Conservation (phyloP, 495 filamentous ascomycete genomes). For the Amphirosellinia nigrospora region DNA sequence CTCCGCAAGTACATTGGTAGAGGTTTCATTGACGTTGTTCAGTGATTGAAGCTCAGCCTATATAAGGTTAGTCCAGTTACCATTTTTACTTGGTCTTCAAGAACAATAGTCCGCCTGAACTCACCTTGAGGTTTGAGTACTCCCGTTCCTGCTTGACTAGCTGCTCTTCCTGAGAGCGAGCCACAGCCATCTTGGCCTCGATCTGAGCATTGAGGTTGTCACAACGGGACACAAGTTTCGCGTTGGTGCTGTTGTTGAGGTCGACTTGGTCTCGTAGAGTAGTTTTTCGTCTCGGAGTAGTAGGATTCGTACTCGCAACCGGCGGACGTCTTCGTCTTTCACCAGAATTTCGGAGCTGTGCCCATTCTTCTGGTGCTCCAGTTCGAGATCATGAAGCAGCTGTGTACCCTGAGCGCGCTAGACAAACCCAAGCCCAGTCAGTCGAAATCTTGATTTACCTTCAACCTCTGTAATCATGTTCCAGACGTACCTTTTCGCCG, state of each 20-base stretch:
- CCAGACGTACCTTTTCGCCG: slow-evolving; percentile 45
- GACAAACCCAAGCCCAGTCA: not conserved
- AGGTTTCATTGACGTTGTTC: slow-evolving; percentile 66
- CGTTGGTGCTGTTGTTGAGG: slow-evolving; percentile 61
- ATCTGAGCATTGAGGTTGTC: slow-evolving; percentile 65
- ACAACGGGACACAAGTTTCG: slow-evolving; percentile 62
- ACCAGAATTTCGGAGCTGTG: slow-evolving; percentile 64
- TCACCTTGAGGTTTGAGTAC: slow-evolving; percentile 70
- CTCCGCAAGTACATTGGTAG: slow-evolving; percentile 73
- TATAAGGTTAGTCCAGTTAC: slow-evolving; percentile 28
- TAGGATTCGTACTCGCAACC: slow-evolving; percentile 67
- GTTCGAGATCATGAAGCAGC: slow-evolving; percentile 60
- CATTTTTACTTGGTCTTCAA: not conserved
- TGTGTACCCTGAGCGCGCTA: slow-evolving; percentile 39
- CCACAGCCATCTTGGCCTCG: slow-evolving; percentile 59
- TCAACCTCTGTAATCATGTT: not conserved
- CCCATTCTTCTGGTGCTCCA: slow-evolving; percentile 66
- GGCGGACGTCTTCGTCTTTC: slow-evolving; percentile 71
- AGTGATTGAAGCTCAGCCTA: slow-evolving; percentile 73
- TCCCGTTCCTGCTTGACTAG: slow-evolving; percentile 66
- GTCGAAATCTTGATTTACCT: not conserved
- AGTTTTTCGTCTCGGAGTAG: slow-evolving; percentile 72
- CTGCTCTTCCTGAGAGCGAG: slow-evolving; percentile 60
- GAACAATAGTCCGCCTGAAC: slow-evolving; percentile 19
- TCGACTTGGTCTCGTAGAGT: slow-evolving; percentile 45